Base-by-base conservation (phyloP, 73 alveolate species). In the Blepharisma japonicum region DNA sequence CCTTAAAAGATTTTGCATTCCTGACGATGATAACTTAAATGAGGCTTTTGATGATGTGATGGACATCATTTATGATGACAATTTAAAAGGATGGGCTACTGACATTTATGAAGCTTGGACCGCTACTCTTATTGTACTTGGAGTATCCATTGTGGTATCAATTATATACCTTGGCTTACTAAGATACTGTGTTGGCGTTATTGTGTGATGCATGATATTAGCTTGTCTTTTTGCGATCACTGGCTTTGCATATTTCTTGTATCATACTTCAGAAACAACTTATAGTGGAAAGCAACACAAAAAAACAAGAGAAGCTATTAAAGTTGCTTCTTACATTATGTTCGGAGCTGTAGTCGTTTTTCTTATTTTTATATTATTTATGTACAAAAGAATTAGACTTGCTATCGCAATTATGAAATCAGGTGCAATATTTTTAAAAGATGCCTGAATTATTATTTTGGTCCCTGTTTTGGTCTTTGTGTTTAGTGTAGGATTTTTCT, bases 351-450 rank as follows among this genome's bases (percentile, higher is more conserved):
- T 89, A n/a, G 92, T 88, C 7, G 38, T 89, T 2, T 92, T 86
- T 76, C 42, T 87, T 7, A 51, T 94, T 23, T 56, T 90, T n/a
- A 71, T 96, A 7, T 21, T 92, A 6, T 94, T 97, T 72, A 92
- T 87, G 86, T 95, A 94, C 68, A 90, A 91, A 67, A 86, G 97
- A 80, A 93, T 96, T 6, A 86, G 97, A 84, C 89, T 96, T 51
- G 98, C 98, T 18, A 86, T 93, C 32, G 96, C 98, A 9, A 84
- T 96, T n/a, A 55, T 96, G 71, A 87, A 96, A 81, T 94, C 97
- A 18, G 92, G 98, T 20, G 95, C 98, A 6, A 94, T 85, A 56
- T 96, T 94, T 82, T 85, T 95, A 18, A 74, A 89, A 68, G 93
- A 86, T 61, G 87, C 84, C 11, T 89, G 90, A 20, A 32, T 89